Percentiles rank a stretch among this genome's conserved stretches.
Conservation (phyloP, 768 basidiomycete genomes). For the Lactarius sanguifluus region DNA sequence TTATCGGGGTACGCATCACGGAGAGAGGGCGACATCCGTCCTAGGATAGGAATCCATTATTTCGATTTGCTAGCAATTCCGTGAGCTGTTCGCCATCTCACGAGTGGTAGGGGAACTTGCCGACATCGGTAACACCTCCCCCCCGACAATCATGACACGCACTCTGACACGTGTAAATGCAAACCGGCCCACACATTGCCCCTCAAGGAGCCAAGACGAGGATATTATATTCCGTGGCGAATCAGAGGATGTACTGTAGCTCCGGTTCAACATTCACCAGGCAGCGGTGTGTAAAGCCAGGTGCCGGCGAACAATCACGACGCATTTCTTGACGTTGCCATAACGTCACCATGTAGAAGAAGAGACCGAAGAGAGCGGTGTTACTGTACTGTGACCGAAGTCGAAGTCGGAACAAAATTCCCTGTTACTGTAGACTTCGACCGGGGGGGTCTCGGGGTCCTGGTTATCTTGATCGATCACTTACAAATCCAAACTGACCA, state of each 20-base stretch:
- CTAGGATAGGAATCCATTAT: conserved; percentile 40
- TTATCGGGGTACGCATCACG: conserved; percentile 53
- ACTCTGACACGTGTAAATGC: conserved; percentile 39
- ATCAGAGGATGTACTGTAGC: conserved; percentile 29
- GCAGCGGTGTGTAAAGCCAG: conserved; percentile 26
- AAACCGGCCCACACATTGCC: conserved; percentile 40
- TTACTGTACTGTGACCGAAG: not conserved
- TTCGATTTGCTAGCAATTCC: conserved; percentile 44
- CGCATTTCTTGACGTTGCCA: conserved; percentile 8
- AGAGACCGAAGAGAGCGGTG: not conserved
- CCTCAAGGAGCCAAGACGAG: conserved; percentile 62
- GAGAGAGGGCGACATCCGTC: conserved; percentile 55
- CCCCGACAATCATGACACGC: conserved; percentile 31
- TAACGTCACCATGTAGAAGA: not conserved
- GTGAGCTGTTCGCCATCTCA: conserved; percentile 29
- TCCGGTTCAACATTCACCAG: not conserved
- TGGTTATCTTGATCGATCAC: not conserved
- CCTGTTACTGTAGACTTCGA: too few species aligned
- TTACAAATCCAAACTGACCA: not conserved
- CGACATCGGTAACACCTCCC: conserved; percentile 38
- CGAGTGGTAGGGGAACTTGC: conserved; percentile 43
- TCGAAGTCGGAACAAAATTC: too few species aligned
- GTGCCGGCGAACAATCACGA: conserved; percentile 35
- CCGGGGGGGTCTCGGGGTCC: too few species aligned
- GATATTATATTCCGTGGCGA: conserved; percentile 42